Conservation (phyloP, 2,329 filamentous ascomycete genomes). For the Uncinocarpus reesii region DNA sequence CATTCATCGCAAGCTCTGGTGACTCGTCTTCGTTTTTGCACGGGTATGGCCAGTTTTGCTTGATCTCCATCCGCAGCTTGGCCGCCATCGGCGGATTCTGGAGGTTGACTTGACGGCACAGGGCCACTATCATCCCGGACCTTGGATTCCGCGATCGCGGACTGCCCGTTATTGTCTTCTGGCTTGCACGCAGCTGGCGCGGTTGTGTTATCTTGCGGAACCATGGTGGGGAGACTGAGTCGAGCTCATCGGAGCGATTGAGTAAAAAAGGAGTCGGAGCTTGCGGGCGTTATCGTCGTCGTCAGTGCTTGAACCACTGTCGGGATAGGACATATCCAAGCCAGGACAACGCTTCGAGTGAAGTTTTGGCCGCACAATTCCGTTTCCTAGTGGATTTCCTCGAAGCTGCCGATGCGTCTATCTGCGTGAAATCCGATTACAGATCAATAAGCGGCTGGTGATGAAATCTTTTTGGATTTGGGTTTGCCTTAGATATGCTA, state of each 20-base stretch:
- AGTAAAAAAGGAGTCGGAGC: background rate
- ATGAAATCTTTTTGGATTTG: slow-evolving; percentile 9
- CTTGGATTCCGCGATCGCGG: background rate
- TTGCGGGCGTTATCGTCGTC: slow-evolving; percentile 14
- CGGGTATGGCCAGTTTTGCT: slow-evolving; percentile 37
- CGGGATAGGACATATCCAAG: slow-evolving; percentile 16
- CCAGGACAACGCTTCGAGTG: background rate
- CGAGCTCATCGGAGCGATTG: slow-evolving; percentile 14
- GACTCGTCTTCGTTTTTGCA: slow-evolving; percentile 67
- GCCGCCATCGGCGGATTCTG: slow-evolving; percentile 9
- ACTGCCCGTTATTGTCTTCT: slow-evolving; percentile 5
- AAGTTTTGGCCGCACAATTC: background rate
- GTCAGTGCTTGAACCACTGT: slow-evolving; percentile 13
- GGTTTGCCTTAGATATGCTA: slow-evolving; percentile 1
- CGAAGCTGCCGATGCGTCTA: background rate
- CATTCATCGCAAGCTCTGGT: slow-evolving; percentile 76
- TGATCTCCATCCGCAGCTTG: slow-evolving; percentile 22
- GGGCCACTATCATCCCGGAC: background rate
- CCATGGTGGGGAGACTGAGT: slow-evolving; percentile 9
- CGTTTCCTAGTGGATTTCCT: background rate
- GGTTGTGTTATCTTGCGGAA: slow-evolving; percentile 12
- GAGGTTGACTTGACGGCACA: background rate
- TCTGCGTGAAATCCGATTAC: background rate
- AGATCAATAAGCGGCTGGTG: background rate
- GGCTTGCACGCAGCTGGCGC: background rate